phyloP scores from a whole-genome alignment of 495 filamentous ascomycete genomes.

The Neurospora sp. region DNA sequence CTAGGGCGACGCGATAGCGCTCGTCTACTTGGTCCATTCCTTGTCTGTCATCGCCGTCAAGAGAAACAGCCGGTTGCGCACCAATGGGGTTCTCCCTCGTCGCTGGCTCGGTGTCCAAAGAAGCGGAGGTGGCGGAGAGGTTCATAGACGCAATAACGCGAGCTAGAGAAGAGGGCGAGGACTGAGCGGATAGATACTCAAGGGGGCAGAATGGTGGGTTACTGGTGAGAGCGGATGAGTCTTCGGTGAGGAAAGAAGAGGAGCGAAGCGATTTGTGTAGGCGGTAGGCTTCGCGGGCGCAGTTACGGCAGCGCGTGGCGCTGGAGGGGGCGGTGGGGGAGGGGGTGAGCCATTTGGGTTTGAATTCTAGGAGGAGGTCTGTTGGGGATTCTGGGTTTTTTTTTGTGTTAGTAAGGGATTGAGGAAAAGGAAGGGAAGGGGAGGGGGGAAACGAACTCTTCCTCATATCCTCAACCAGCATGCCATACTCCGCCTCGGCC shows the following conservation, averaged over 20 bases:
- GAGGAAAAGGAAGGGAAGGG: not conserved
- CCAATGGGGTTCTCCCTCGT: not conserved
- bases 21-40: not conserved
- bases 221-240: not conserved
- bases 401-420: not conserved
- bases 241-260: conserved; percentile 10
- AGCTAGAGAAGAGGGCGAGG: not conserved
- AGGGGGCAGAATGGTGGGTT: not conserved
- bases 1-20: conserved; percentile 3
- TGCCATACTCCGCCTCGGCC: conserved; percentile 50
- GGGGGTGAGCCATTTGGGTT: conserved; percentile 89
- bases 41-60: not conserved
- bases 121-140: not conserved
- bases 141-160: not conserved
- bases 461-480: conserved; percentile 77
- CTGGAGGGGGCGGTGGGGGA: conserved; percentile 62
- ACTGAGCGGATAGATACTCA: not conserved
- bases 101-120: not conserved
- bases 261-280: not conserved
- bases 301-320: conserved; percentile 71
- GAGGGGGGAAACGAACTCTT: conserved; percentile 8
- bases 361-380: conserved; percentile 62
- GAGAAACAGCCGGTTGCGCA: not conserved
- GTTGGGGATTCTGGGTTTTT: conserved; percentile 13
- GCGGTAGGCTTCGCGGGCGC: conserved; percentile 60